phyloP scores from a whole-genome alignment of 441 rosid genomes.

The California macrophylla region DNA sequence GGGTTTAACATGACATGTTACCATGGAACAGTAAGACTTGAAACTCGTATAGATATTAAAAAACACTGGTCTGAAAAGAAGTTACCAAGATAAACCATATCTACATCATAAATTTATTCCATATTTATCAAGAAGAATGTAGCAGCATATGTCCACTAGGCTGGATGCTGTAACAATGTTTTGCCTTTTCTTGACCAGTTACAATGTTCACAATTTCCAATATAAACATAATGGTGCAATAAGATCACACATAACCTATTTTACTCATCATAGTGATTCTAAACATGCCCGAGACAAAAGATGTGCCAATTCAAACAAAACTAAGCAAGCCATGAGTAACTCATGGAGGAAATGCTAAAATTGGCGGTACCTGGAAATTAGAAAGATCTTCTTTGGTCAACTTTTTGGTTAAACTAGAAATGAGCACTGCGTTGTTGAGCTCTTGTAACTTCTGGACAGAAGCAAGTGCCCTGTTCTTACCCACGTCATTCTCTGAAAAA shows the following conservation, averaged over 20 bases:
- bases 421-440: slow-evolving; percentile 64
- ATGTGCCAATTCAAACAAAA: not conserved
- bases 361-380: slow-evolving; percentile 48
- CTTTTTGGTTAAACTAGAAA: slow-evolving; percentile 52
- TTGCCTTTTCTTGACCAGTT: not conserved
- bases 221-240: not conserved
- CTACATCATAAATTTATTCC: not conserved
- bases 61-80: not conserved
- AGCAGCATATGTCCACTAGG: not conserved
- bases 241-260: not conserved
- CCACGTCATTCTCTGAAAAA: slow-evolving; percentile 64
- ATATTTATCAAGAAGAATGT: not conserved
- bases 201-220: not conserved
- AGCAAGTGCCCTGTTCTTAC: slow-evolving; percentile 80
- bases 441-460: slow-evolving; percentile 82
- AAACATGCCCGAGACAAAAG: not conserved
- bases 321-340: not conserved
- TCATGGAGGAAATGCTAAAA: not conserved
- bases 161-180: not conserved
- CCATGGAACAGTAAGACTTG: not conserved
- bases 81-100: not conserved
- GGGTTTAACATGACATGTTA: not conserved
- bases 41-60: not conserved
- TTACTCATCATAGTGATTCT: not conserved
- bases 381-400: slow-evolving; percentile 62